Percentiles rank a stretch among this genome's conserved stretches.
Evolutionary conservation across 345 rosid genomes (phyloP).

Genomic region (Hibiscus syriacus): DNA sequence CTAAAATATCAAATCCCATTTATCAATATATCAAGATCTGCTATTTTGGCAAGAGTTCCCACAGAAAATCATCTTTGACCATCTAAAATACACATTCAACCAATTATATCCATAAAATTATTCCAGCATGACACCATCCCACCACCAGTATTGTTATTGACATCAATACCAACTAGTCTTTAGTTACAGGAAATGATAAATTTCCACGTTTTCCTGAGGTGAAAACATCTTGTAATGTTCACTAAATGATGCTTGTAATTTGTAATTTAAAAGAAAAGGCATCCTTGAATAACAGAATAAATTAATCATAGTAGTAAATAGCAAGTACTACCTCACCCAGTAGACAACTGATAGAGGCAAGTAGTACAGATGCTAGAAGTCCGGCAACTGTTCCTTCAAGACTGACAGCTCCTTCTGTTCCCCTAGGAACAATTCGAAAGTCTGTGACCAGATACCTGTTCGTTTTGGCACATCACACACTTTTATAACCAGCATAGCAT

Average conservation of each 20-base stretch:
- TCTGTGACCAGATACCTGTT: slow-evolving; percentile 77
- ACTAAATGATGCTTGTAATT: not conserved
- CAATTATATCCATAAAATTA: not conserved
- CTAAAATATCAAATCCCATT: not conserved
- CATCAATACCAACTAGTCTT: not conserved
- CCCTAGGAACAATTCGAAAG: slow-evolving; percentile 83
- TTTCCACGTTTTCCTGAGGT: not conserved
- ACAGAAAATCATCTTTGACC: not conserved
- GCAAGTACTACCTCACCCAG: slow-evolving; percentile 57
- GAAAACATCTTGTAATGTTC: not conserved
- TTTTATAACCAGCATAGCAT: not conserved
- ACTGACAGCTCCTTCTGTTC: slow-evolving; percentile 96
- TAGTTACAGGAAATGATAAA: not conserved
- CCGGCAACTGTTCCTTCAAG: slow-evolving; percentile 93
- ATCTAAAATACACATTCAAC: not conserved
- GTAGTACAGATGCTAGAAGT: slow-evolving; percentile 61
- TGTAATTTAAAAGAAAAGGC: no score
- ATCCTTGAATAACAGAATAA: not conserved
- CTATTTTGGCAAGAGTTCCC: not conserved
- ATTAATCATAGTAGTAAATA: not conserved
- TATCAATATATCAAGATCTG: not conserved
- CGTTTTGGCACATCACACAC: slow-evolving; percentile 3
- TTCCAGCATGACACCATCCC: not conserved
- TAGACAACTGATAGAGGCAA: slow-evolving; percentile 60
- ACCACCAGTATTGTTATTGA: not conserved